Evolutionary conservation across 257 asterid genomes (phyloP).

Genomic region (Solanum tacnaense): DNA sequence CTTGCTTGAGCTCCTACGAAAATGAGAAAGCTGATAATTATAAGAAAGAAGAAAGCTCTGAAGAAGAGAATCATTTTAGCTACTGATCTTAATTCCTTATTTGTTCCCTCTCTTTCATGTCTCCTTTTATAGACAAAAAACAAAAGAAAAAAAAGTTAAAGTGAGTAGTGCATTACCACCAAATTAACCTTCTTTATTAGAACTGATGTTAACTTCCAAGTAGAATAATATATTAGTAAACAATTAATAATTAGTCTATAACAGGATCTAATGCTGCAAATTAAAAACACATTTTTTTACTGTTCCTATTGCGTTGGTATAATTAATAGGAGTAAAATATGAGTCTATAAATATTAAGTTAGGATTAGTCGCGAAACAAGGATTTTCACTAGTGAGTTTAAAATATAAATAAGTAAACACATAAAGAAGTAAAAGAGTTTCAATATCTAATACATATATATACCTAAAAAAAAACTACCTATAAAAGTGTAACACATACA

Average conservation of each 20-base stretch:
- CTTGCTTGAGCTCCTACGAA: constrained; percentile 8
- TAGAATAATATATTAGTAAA: too few species aligned
- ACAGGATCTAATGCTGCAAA: neutral
- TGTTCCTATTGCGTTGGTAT: neutral
- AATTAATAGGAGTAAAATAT: too few species aligned
- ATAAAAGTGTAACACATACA: too few species aligned
- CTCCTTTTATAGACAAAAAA: constrained; percentile 1
- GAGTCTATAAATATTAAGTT: too few species aligned
- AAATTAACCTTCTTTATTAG: neutral
- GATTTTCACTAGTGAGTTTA: too few species aligned
- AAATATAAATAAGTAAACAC: neutral
- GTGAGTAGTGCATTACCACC: neutral
- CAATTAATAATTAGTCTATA: neutral
- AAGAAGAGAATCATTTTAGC: neutral
- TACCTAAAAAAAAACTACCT: too few species aligned
- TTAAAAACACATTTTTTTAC: neutral
- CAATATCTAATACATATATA: neutral
- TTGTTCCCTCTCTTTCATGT: neutral
- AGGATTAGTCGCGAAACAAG: neutral
- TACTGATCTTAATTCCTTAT: neutral
- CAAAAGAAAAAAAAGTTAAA: neutral
- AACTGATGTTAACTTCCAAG: neutral
- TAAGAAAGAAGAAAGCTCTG: neutral
- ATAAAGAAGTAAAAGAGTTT: neutral
- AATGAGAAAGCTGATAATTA: neutral